Evolutionary conservation across 1,284 basidiomycete genomes (phyloP), one percentile per base, ranked within the genome.

Genomic region (Heterobasidion parviporum): DNA sequence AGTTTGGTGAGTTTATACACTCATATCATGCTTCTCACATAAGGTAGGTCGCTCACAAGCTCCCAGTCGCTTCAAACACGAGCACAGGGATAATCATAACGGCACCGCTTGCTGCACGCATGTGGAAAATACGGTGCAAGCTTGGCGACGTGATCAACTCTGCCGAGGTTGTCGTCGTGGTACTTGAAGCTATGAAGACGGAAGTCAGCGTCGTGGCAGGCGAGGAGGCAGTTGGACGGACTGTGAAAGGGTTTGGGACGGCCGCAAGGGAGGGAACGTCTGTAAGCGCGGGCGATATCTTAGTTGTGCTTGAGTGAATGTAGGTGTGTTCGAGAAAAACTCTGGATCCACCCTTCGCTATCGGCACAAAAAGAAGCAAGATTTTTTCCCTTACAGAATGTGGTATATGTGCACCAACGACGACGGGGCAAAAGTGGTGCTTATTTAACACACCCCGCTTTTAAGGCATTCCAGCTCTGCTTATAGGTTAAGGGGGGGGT

Each of bases 121-220:
- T 87, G 8, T 84, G 79, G 82, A 85, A 82, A 64, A 74, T 86
- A 57, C 70, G 71, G 20, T 74, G 72, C 44, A 61, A 60, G 14
- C 68, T 62, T 2, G 81, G 80, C 7, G 76, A 83, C 52, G 60
- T 63, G 0, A 71, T 87, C 43, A 58, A 67, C 10, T 70, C 73
- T 0, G 69, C 70, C 0, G 77, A 79, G 9, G 74, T 83, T 36
- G 72, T 79, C 15, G 60, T 87, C 50, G 61, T 81, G 5, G 72
- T 87, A 20, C 72, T 89, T 15, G 84, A 87, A 65, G 85, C 86
- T 0, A 89, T 88, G 87, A 89, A 89, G 70, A 86, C 81, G 6
- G 85, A 87, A 64, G 77, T 83, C 46, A 71, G 72, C 14, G 61
- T 84, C 6, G 66, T 64, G 50, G 75, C 77, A 0, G 77, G 76